Conservation (phyloP, 306 rosid genomes). For the Prunus persica region Prunus_persica_NCBIv2 NC_034016.1:554501-555000, state of each 20-base stretch:
- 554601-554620: not conserved
- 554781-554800: not conserved
- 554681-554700: slow-evolving; percentile 68
- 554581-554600: not conserved
- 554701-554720: not conserved
- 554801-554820: not conserved
- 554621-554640: slow-evolving; percentile 57
- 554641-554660: slow-evolving; percentile 87
- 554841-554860: slow-evolving; percentile 86
- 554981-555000: not conserved
- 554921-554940: not conserved
- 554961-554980: not conserved
- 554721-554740: slow-evolving; percentile 3
- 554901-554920: not conserved
- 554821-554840: slow-evolving; percentile 6
- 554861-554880: slow-evolving; percentile 48
- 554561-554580: too few species aligned
- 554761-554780: not conserved
- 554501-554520: slow-evolving; percentile 97
- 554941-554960: too few species aligned
- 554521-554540: slow-evolving; percentile 56
- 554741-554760: not conserved
- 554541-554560: slow-evolving; percentile 4
- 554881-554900: slow-evolving; percentile 69
- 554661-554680: slow-evolving; percentile 88